Evolutionary conservation across 371 early-diverging fungal genomes (phyloP), one percentile per base, ranked within the genome.

Genomic region (Fennellomyces sp.): DNA sequence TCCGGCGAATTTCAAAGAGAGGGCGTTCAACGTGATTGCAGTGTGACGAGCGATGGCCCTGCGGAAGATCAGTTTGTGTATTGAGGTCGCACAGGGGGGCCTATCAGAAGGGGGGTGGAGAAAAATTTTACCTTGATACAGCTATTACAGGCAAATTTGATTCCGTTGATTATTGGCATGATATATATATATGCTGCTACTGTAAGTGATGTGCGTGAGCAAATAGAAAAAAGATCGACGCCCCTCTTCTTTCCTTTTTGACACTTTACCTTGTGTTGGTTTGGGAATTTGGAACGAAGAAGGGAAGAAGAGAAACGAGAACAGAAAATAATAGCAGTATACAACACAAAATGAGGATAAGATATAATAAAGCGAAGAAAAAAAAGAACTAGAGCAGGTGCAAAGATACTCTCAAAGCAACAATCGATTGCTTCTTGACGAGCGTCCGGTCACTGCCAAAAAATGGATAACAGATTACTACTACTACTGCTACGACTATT

Each of bases 11-110:
- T 54, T 54, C 55, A 60, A 54, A 54, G 25, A 54, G 55, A 19
- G 55, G 55, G 17, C 93, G 85, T 56, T 88, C 86, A 26, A 64
- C 63, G 65, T 88, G 88, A 36, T 62, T 76, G 63, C 88, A 88
- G 47, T 75, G 73, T 28, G 86, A 85, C 28, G 87, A 85, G 11
- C 88, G 81, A 70, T 88, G 88, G 49, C 88, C 88, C 71, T 86
- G 65, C 29, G 21, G 26, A 53, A 28, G 58, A 57, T 57, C 58
- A 57, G 45, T 21, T 45, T 45, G 19, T 45, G 47, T 41, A 35
- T 48, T 35, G 10, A 31, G 29, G 58, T 57, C 4, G 21, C 58
- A 57, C 58, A 57, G 36, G 21, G 6, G 41, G n/a, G n/a, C n/a
- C n/a, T n/a, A n/a, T n/a, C n/a, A n/a, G n/a, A 23, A 45, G n/a